phyloP scores from a whole-genome alignment of 306 rosid species.

The Gastrolobium bilobum region DNA sequence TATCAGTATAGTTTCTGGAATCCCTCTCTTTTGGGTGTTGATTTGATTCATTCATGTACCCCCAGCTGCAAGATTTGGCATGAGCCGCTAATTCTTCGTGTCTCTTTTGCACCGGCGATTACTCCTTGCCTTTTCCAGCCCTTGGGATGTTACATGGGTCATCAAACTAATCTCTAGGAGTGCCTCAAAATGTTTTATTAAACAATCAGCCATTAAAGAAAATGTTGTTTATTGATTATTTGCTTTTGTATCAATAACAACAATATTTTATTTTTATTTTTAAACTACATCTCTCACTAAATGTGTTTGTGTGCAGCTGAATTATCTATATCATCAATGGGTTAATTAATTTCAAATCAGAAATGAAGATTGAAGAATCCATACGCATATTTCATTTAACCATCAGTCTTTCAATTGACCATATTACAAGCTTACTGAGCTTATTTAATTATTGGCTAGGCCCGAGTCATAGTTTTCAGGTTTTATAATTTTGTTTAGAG shows the following conservation, averaged over 20 bases:
- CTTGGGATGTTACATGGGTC: not conserved
- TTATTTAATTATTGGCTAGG: constrained; percentile 2
- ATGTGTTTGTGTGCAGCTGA: not conserved
- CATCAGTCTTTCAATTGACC: constrained; percentile 11
- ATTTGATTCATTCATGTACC: too few relatives aligned
- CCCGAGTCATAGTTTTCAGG: not conserved
- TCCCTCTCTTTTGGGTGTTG: too few relatives aligned
- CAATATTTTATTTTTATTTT: not conserved
- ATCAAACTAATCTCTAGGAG: constrained; percentile 17
- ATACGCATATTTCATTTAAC: not conserved
- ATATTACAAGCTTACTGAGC: constrained; percentile 15
- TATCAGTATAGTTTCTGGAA: too few relatives aligned
- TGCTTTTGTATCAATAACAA: not conserved
- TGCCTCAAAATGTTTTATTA: constrained; percentile 18
- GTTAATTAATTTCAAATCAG: constrained; percentile 11
- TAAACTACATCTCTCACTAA: not conserved
- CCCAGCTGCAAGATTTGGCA: too few relatives aligned
- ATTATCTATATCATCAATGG: not conserved
- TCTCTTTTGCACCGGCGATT: too few relatives aligned
- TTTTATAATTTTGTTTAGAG: not conserved
- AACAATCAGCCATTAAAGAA: constrained; percentile 1
- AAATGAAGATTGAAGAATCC: constrained; percentile 1
- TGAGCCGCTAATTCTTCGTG: too few relatives aligned
- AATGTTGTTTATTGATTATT: not conserved
- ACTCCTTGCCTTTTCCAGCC: too few relatives aligned